phyloP scores from a whole-genome alignment of 2,329 filamentous ascomycete species.

The Neofusicoccum parvum region DNA sequence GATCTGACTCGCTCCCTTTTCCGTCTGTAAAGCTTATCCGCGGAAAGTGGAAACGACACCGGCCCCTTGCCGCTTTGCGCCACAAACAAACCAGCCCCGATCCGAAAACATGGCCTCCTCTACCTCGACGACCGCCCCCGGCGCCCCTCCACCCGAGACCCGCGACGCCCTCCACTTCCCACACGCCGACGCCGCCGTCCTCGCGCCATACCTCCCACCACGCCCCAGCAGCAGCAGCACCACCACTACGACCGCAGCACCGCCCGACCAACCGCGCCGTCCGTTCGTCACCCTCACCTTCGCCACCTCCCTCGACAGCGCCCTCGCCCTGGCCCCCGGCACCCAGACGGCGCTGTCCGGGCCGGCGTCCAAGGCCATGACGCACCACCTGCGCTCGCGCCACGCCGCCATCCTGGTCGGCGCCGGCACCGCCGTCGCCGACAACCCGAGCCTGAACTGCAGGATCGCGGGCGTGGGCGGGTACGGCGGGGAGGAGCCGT shows the following conservation, averaged over 20 bases:
- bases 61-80: too few species aligned
- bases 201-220: slow-evolving; percentile 55
- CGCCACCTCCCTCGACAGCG: slow-evolving; percentile 84
- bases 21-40: neutral
- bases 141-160: slow-evolving; percentile 12
- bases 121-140: neutral
- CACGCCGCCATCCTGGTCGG: slow-evolving; percentile 87
- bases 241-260: slow-evolving; percentile 23
- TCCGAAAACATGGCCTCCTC: neutral
- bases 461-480: slow-evolving; percentile 65
- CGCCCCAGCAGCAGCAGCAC: slow-evolving; percentile 18
- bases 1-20: neutral
- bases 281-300: slow-evolving; percentile 75
- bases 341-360: slow-evolving; percentile 83
- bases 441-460: slow-evolving; percentile 85
- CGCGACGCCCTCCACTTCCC: slow-evolving; percentile 44
- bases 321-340: slow-evolving; percentile 74
- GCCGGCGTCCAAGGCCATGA: slow-evolving; percentile 84
- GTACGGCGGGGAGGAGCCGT: slow-evolving; percentile 54
- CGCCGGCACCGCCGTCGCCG: slow-evolving; percentile 78
- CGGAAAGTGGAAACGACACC: too few species aligned
- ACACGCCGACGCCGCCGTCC: slow-evolving; percentile 45
- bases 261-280: slow-evolving; percentile 24
- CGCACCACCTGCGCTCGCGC: slow-evolving; percentile 79
- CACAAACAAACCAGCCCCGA: too few species aligned